Evolutionary conservation across 345 rosid species (phyloP).

Genomic region (Corchorus capsularis): DNA sequence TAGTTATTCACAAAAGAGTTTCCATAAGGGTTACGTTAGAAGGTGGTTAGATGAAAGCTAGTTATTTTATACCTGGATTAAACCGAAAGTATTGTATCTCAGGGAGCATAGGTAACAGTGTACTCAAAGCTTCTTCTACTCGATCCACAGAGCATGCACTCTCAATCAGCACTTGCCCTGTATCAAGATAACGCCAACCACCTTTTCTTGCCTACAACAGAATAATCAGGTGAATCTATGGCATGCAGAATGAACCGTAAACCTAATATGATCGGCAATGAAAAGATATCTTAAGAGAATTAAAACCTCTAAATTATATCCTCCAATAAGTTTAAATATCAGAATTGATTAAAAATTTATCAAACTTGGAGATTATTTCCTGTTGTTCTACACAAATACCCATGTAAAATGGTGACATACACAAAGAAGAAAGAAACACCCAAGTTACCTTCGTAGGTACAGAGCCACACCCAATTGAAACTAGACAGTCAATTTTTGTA

Average conservation of each 20-base stretch:
- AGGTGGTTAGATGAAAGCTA: slow-evolving; percentile 6
- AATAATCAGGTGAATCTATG: slow-evolving; percentile 12
- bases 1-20: slow-evolving; percentile 12
- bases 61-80: slow-evolving; percentile 66
- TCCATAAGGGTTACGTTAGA: not conserved
- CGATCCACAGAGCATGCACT: slow-evolving; percentile 98
- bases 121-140: slow-evolving; percentile 96
- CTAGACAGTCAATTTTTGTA: slow-evolving; percentile 88
- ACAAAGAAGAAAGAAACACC: too few species aligned
- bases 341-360: not conserved
- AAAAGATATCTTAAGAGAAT: not conserved
- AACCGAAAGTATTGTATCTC: slow-evolving; percentile 90
- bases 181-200: slow-evolving; percentile 98
- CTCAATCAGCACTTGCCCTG: slow-evolving; percentile 97
- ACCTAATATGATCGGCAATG: not conserved
- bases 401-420: not conserved
- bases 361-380: not conserved
- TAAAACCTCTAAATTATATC: not conserved
- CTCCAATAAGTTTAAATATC: not conserved
- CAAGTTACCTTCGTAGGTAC: slow-evolving; percentile 87
- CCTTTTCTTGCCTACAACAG: slow-evolving; percentile 76
- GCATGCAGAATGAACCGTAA: not conserved
- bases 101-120: slow-evolving; percentile 91
- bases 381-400: not conserved
- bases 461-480: slow-evolving; percentile 96